Evolutionary conservation across 257 asterid genomes (phyloP), one percentile per base, ranked within the genome.

Genomic region (Lycium barbarum): DNA sequence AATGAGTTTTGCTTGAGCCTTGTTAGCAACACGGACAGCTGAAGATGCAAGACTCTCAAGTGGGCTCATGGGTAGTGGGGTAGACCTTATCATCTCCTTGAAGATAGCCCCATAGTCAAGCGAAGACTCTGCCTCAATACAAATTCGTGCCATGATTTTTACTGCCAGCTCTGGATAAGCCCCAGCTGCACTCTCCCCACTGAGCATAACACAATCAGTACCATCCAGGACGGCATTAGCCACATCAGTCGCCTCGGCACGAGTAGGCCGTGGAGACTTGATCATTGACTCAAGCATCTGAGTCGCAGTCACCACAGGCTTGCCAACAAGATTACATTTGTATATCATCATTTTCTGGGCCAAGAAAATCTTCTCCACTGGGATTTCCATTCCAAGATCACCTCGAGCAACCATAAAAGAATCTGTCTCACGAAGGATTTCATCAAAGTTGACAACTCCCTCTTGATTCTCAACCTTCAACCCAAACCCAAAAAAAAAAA

Each of bases 211-310:
- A 57, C 98, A 94, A 66, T 93, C 62, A 55, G 98, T 93, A 65
- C 98, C 98, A 57, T 94, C 98, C 0, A 94, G 88, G 84, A 94
- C 98, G 0, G 97, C 98, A 47, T 94, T 94, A 81, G 97, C 70
- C 70, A 63, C 38, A 63, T 63, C 70, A 63, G 70, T 95, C 3
- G 98, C 98, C 90, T 94, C 98, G 1, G 97, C 98, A 51, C 98
- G 95, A 6, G 98, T 94, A n/a, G 98, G 98, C 82, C 98, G 88
- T 13, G 98, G 97, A n/a, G 97, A 94, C 92, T 94, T 94, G 82
- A 93, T 93, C 98, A 94, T 94, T 49, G 97, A 94, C 85, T 94
- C 98, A 13, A 94, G 98, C 98, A 94, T 94, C 88, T 94, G 98
- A 0, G 98, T 94, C 61, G 98, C 95, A 0, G 98, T 94, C 20